Percentiles rank a stretch among this genome's conserved stretches.
phyloP scores from a whole-genome alignment of 192 early-diverging fungal species.

The Entomortierella beljakovae region DNA sequence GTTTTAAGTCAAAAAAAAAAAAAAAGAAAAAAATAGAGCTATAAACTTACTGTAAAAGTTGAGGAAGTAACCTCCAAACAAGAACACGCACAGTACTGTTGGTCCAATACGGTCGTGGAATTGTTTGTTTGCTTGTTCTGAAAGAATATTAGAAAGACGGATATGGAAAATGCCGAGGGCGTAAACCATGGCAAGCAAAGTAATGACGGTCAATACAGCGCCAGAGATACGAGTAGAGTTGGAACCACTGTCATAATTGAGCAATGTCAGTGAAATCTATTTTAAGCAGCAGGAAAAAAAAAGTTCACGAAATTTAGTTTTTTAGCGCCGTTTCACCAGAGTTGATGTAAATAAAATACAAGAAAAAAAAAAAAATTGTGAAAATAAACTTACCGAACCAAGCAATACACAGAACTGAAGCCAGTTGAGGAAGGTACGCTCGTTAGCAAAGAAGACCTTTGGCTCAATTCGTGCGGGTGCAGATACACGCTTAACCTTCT shows the following conservation, averaged over 20 bases:
- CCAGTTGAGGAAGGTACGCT: conserved; percentile 88
- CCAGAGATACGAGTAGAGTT: conserved; percentile 65
- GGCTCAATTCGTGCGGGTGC: conserved; percentile 80
- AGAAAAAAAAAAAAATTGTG: conserved; percentile 1
- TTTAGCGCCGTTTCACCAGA: no score
- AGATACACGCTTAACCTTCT: conserved; percentile 47
- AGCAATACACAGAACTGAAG: conserved; percentile 79
- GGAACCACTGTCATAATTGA: conserved; percentile 91
- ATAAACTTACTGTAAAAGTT: conserved; percentile 55
- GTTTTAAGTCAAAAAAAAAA: not conserved
- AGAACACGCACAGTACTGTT: conserved; percentile 73
- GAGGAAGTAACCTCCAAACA: conserved; percentile 62
- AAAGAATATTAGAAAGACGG: conserved; percentile 73
- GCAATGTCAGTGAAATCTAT: conserved; percentile 55
- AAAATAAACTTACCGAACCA: conserved; percentile 47
- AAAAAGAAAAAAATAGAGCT: not conserved
- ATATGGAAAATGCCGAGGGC: conserved; percentile 81
- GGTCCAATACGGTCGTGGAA: conserved; percentile 84
- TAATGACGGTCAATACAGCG: conserved; percentile 65
- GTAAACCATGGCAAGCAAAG: conserved; percentile 83
- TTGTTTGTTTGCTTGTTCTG: conserved; percentile 71
- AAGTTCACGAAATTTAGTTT: no score
- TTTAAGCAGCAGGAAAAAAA: no score
- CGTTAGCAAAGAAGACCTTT: conserved; percentile 90
- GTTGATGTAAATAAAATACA: not conserved